Evolutionary conservation across 331 rosid species (phyloP).

Genomic region (Quercus phellos): DNA sequence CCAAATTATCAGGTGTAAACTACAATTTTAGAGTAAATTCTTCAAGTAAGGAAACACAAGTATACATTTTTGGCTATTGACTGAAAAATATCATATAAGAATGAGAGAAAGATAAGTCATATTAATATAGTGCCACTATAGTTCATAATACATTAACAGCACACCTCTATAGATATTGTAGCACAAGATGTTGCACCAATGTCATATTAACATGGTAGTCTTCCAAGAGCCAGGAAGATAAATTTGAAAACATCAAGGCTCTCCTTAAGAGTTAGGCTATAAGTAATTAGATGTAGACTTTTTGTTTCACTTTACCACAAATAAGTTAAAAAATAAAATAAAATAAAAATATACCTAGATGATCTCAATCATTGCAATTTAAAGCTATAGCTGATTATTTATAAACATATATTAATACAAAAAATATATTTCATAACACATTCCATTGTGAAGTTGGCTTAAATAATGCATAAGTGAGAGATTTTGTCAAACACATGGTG

Average conservation of each 20-base stretch:
- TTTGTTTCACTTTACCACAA: background rate
- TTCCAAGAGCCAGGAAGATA: slow-evolving; percentile 90
- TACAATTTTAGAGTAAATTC: background rate
- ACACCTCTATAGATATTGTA: slow-evolving; percentile 69
- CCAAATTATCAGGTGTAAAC: background rate
- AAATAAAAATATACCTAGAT: too few relatives aligned
- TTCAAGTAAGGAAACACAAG: background rate
- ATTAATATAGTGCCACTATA: slow-evolving; percentile 2
- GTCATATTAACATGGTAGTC: slow-evolving; percentile 83
- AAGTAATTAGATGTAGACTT: background rate
- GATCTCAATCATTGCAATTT: background rate
- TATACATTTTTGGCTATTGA: background rate
- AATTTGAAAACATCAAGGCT: slow-evolving; percentile 50
- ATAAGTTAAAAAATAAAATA: too few relatives aligned
- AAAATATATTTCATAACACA: too few relatives aligned
- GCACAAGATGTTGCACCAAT: slow-evolving; percentile 91
- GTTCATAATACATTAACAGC: slow-evolving; percentile 1
- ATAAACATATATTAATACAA: too few relatives aligned
- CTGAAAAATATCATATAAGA: background rate
- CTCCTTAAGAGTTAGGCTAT: slow-evolving; percentile 1
- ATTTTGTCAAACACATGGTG: too few relatives aligned
- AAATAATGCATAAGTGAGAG: too few relatives aligned
- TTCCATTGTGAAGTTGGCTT: too few relatives aligned
- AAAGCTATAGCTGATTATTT: background rate
- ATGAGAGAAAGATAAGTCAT: background rate